Percentiles rank a stretch among this genome's conserved stretches.
Conservation (phyloP, 768 basidiomycete genomes). For the Wakefieldia striispora region DNA sequence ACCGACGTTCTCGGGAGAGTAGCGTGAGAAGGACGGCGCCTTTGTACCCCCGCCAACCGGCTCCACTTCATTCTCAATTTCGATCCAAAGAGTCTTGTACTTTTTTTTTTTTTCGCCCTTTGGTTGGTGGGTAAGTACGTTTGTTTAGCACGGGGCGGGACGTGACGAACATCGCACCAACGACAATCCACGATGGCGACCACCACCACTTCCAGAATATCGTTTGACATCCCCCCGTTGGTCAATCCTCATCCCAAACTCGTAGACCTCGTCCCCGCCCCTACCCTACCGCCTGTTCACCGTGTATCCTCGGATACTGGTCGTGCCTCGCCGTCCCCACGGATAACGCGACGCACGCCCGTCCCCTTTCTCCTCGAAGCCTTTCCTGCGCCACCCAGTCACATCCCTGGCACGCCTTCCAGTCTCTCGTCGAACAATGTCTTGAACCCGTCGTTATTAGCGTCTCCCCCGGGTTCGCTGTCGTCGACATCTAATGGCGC, state of each 20-base stretch:
- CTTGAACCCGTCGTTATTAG: conserved; percentile 14
- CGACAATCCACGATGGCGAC: conserved; percentile 15
- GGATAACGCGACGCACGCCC: conserved; percentile 30
- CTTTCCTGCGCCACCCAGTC: conserved; percentile 36
- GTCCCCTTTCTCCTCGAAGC: conserved; percentile 38
- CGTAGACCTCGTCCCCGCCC: conserved; percentile 11
- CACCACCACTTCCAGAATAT: conserved; percentile 16
- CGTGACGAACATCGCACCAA: conserved; percentile 17
- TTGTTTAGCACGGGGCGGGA: neutral
- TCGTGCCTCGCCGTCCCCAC: conserved; percentile 24
- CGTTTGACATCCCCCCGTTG: conserved; percentile 15
- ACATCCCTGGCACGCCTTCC: conserved; percentile 28
- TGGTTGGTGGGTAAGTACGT: conserved; percentile 4
- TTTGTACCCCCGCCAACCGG: conserved; percentile 11
- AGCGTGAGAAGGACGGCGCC: conserved; percentile 23
- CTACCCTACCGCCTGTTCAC: conserved; percentile 3
- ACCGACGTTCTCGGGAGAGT: conserved; percentile 13
- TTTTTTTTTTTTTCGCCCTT: conserved; percentile 25
- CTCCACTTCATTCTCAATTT: conserved; percentile 9
- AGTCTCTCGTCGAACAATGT: conserved; percentile 1
- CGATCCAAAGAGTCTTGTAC: conserved; percentile 7
- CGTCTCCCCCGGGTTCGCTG: conserved; percentile 7
- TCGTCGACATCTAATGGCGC: conserved; percentile 5
- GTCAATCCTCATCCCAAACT: conserved; percentile 8
- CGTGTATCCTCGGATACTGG: conserved; percentile 29